phyloP scores from a whole-genome alignment of 2,329 filamentous ascomycete species.

The Paramyrothecium sp. region DNA sequence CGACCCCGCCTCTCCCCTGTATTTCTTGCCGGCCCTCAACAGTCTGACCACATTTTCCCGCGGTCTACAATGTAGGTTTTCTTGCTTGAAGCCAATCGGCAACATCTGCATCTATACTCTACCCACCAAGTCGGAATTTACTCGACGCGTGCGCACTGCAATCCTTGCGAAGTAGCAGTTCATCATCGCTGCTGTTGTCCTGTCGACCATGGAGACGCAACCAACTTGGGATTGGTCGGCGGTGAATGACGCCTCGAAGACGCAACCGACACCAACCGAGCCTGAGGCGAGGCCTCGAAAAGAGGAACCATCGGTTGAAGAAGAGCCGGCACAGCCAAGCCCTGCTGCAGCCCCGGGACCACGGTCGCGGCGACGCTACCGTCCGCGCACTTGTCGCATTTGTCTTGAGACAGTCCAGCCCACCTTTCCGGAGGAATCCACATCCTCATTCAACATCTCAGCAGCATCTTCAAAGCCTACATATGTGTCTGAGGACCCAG shows the following conservation, averaged over 20 bases:
- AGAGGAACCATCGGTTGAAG: constrained; percentile 6
- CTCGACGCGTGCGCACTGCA: not conserved
- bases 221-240: constrained; percentile 24
- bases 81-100: not conserved
- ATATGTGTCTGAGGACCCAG: constrained; percentile 73
- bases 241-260: constrained; percentile 11
- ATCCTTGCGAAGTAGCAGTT: constrained; percentile 6
- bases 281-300: constrained; percentile 1
- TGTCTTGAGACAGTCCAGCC: constrained; percentile 70
- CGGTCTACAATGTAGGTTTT: constrained; percentile 23
- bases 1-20: constrained; percentile 17
- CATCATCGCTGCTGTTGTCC: constrained; percentile 3
- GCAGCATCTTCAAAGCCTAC: constrained; percentile 31
- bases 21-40: constrained; percentile 6
- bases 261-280: constrained; percentile 7
- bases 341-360: not conserved
- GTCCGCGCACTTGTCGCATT: constrained; percentile 79
- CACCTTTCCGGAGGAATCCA: constrained; percentile 37
- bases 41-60: constrained; percentile 3
- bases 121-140: not conserved
- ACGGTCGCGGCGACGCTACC: constrained; percentile 49
- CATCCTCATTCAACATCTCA: constrained; percentile 30
- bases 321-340: not conserved
- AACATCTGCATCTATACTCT: not conserved
- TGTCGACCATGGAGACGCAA: constrained; percentile 20